Evolutionary conservation across 208 protist species (phyloP).

Genomic region (Leishmania guyanensis): DNA sequence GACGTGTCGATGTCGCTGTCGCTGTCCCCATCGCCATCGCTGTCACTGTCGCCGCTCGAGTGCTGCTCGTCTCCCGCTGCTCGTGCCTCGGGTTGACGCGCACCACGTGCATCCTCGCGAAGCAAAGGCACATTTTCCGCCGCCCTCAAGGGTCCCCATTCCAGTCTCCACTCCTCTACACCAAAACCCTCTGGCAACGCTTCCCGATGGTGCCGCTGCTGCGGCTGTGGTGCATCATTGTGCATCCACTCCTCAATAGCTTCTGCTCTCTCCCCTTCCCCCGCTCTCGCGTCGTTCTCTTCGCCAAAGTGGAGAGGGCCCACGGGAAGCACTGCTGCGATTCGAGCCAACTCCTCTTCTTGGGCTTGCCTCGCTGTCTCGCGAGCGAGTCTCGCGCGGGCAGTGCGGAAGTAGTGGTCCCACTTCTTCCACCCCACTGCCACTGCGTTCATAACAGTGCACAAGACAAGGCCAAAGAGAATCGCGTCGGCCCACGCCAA

Average conservation of each 20-base stretch:
- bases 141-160: slow-evolving; percentile 10
- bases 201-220: neutral
- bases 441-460: slow-evolving; percentile 17
- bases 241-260: too few relatives aligned
- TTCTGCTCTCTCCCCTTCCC: neutral
- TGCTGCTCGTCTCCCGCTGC: neutral
- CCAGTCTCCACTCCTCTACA: slow-evolving; percentile 8
- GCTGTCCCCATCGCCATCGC: neutral
- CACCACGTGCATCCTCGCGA: neutral
- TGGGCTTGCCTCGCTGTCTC: slow-evolving; percentile 8
- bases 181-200: neutral
- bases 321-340: neutral
- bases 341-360: neutral
- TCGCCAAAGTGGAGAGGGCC: neutral
- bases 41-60: neutral
- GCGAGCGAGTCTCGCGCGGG: slow-evolving; percentile 2
- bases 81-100: neutral
- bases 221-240: neutral
- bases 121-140: neutral
- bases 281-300: neutral
- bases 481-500: slow-evolving; percentile 18
- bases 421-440: slow-evolving; percentile 20
- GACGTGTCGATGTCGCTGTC: slow-evolving; percentile 1
- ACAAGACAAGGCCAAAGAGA: slow-evolving; percentile 27
- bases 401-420: slow-evolving; percentile 22